Evolutionary conservation across 495 filamentous ascomycete species (phyloP).

Genomic region (Aspergillus ellipticus): DNA sequence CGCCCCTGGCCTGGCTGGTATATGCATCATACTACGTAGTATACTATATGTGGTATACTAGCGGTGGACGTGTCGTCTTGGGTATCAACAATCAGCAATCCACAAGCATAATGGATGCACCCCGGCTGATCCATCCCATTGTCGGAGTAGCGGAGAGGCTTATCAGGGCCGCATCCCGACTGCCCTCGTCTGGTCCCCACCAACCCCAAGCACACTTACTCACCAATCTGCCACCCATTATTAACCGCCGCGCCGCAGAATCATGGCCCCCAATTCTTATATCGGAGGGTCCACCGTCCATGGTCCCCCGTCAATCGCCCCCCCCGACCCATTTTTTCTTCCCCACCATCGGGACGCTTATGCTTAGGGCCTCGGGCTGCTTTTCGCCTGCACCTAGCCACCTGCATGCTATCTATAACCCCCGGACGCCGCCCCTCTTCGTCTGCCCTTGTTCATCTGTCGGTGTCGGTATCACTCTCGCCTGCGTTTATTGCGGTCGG

Average conservation of each 20-base stretch:
- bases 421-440: too few species aligned
- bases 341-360: too few species aligned
- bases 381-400: too few species aligned
- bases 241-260: neutral
- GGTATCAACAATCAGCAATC: too few species aligned
- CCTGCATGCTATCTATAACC: too few species aligned
- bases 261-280: neutral
- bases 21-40: neutral
- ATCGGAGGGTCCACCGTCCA: neutral
- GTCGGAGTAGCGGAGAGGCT: neutral
- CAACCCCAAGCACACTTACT: neutral
- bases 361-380: neutral
- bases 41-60: neutral
- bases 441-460: too few species aligned
- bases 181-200: neutral
- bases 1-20: too few species aligned
- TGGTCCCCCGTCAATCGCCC: neutral
- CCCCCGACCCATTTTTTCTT: neutral
- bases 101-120: too few species aligned
- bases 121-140: too few species aligned
- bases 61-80: neutral
- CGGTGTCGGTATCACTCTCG: too few species aligned
- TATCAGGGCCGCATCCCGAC: slow-evolving; percentile 1
- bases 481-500: too few species aligned
- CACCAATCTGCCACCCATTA: slow-evolving; percentile 2